phyloP scores from a whole-genome alignment of 768 basidiomycete genomes.

The Tricholoma furcatifolium region DNA sequence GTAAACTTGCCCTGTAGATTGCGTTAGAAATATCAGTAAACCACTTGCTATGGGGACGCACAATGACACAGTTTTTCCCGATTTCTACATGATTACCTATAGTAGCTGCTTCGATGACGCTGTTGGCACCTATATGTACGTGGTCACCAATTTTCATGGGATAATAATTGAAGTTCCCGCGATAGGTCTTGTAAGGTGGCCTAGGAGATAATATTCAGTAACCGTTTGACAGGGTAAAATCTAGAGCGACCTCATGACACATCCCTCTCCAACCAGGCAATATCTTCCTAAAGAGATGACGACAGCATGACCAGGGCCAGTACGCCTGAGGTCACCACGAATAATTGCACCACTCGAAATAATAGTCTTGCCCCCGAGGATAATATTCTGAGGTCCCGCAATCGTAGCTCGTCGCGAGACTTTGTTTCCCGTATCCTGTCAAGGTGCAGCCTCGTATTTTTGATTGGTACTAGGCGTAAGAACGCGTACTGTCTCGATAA shows the following conservation, averaged over 20 bases:
- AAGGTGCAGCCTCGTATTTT: conserved; percentile 1
- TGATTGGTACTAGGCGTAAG: neutral
- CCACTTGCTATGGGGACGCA: conserved; percentile 35
- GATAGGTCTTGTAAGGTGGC: conserved; percentile 87
- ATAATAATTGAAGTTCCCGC: conserved; percentile 93
- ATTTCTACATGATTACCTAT: conserved; percentile 95
- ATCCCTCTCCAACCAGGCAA: conserved; percentile 87
- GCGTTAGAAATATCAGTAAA: neutral
- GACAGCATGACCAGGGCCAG: conserved; percentile 89
- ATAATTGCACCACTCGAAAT: conserved; percentile 89
- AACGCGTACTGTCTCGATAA: conserved; percentile 77
- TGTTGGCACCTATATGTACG: conserved; percentile 89
- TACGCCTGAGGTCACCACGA: conserved; percentile 87
- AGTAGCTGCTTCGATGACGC: conserved; percentile 90
- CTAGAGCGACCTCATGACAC: conserved; percentile 72
- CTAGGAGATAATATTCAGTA: conserved; percentile 30
- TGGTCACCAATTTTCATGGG: conserved; percentile 97
- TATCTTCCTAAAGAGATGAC: conserved; percentile 93
- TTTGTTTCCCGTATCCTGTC: conserved; percentile 92
- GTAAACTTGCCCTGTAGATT: conserved; percentile 83
- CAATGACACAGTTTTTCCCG: conserved; percentile 94
- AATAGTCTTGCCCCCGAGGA: conserved; percentile 95
- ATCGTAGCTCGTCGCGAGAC: conserved; percentile 91
- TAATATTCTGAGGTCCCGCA: conserved; percentile 93
- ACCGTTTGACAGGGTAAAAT: neutral